Evolutionary conservation across 1,139 yeast genomes (phyloP).

Genomic region (Schwanniomyces etchellsii): DNA sequence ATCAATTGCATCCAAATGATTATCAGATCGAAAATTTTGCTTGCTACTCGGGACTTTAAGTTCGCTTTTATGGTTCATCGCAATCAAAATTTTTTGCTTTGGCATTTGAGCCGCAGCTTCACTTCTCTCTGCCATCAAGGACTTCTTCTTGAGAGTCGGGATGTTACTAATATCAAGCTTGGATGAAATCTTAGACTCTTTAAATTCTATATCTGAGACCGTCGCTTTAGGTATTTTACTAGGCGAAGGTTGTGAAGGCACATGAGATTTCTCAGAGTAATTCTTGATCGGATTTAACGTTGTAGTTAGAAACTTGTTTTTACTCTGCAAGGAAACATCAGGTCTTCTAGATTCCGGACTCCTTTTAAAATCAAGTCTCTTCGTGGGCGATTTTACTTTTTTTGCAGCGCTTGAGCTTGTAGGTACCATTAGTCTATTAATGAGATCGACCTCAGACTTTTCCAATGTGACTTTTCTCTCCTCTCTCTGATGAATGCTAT

Average conservation of each 20-base stretch:
- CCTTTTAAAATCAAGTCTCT: constrained; percentile 6
- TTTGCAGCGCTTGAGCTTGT: constrained; percentile 28
- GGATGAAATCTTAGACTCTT: constrained; percentile 9
- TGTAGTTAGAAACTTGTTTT: constrained; percentile 33
- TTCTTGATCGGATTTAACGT: constrained; percentile 22
- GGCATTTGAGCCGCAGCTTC: constrained; percentile 24
- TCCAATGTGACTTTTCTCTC: constrained; percentile 1
- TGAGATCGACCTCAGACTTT: constrained; percentile 9
- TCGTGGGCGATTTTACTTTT: constrained; percentile 7
- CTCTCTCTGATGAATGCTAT: background rate
- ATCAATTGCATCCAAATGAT: constrained; percentile 1
- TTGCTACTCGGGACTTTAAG: constrained; percentile 6
- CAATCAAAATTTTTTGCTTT: constrained; percentile 26
- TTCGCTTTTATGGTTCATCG: constrained; percentile 21
- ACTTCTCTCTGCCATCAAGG: constrained; percentile 25
- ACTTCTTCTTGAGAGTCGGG: constrained; percentile 24
- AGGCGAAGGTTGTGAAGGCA: no score
- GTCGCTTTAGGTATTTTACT: constrained; percentile 5
- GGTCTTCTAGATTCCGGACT: no score
- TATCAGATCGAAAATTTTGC: background rate
- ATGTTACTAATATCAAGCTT: constrained; percentile 12
- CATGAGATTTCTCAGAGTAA: constrained; percentile 2
- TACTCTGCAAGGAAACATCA: constrained; percentile 9
- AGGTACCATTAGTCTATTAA: constrained; percentile 21
- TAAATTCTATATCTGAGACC: constrained; percentile 6